Percentiles rank a stretch among this genome's conserved stretches.
These are phyloP conservation scores for Euclidium syriacum DNA, from an alignment of 345 rosid species.

Conservation along the genomic window DNA sequence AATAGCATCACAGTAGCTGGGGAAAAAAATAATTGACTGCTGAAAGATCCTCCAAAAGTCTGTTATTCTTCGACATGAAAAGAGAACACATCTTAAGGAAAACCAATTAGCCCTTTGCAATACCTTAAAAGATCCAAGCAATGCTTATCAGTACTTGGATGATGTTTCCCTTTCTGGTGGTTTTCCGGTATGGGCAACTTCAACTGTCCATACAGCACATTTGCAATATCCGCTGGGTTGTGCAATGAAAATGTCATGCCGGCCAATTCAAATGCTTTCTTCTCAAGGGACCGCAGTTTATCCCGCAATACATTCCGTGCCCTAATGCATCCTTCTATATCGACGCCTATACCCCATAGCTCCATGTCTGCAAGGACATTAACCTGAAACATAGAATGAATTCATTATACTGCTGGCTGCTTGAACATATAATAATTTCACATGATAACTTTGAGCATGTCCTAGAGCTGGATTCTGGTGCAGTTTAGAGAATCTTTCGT, in stretches of 20 bases:
- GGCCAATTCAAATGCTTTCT: conserved; percentile 75
- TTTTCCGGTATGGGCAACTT: conserved; percentile 72
- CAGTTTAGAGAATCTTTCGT: conserved; percentile 3
- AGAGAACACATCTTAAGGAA: conserved; percentile 4
- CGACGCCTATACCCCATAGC: conserved; percentile 88
- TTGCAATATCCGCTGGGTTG: conserved; percentile 86
- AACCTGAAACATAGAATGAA: conserved; percentile 45
- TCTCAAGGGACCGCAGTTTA: conserved; percentile 73
- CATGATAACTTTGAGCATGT: not conserved
- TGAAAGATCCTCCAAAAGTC: not conserved
- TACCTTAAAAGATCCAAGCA: conserved; percentile 85
- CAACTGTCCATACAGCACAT: conserved; percentile 73
- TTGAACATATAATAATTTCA: not conserved
- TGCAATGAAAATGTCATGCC: conserved; percentile 78
- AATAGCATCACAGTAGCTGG: not conserved
- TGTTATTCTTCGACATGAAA: not conserved
- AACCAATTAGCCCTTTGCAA: conserved; percentile 1
- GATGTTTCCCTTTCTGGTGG: conserved; percentile 63
- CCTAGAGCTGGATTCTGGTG: conserved; percentile 1
- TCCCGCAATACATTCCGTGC: conserved; percentile 65
- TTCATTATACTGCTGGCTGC: conserved; percentile 9
- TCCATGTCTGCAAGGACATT: conserved; percentile 95
- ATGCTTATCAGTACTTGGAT: conserved; percentile 91
- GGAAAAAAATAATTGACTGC: not conserved
- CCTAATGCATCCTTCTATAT: conserved; percentile 78